Evolutionary conservation across 768 basidiomycete species (phyloP), one percentile per base, ranked within the genome.

Genomic region (Imleria badia): DNA sequence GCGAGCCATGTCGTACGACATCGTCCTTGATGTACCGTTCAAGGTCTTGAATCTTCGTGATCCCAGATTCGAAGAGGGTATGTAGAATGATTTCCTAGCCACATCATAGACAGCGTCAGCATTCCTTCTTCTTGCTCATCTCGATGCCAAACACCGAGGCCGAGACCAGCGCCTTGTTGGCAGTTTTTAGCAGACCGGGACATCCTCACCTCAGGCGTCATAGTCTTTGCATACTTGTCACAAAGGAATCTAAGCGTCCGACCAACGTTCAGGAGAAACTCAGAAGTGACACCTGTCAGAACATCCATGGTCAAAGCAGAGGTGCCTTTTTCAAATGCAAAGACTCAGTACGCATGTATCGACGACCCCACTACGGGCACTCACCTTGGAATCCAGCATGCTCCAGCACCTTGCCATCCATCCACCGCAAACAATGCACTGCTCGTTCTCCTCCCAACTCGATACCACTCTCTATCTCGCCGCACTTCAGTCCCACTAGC

Each of bases 371-470:
- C 51, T 30, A 31, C 38, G 20, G 40, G 15, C 53, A 72, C 84
- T 52, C 52, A 89, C 94, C 91, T 78, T 97, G 95, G 65, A 97
- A 97, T 3, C 94, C 94, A 45, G 81, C 78, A 75, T 97, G 95
- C 61, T 96, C 93, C 62, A 97, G 65, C 47, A 96, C 78, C 74
- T 91, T 93, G 49, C 75, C 73, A 22, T 81, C 76, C 79, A 83
- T 81, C 90, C 86, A 92, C 60, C 78, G 75, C 64, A 87, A 65
- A 72, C 87, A 94, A 51, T 83, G 78, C 41, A 74, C 70, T 9
- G 86, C 84, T 54, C 78, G 84, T 52, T 76, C 72, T 54, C 79
- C 79, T 1, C 86, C 88, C 26, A 91, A 67, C 52, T 87, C 87
- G 39, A 81, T 60, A 12, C 75, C 66, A 41, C 7, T 13, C 41